phyloP scores from a whole-genome alignment of 805 yeast species.

The Nakazawaea wickerhamii region DNA sequence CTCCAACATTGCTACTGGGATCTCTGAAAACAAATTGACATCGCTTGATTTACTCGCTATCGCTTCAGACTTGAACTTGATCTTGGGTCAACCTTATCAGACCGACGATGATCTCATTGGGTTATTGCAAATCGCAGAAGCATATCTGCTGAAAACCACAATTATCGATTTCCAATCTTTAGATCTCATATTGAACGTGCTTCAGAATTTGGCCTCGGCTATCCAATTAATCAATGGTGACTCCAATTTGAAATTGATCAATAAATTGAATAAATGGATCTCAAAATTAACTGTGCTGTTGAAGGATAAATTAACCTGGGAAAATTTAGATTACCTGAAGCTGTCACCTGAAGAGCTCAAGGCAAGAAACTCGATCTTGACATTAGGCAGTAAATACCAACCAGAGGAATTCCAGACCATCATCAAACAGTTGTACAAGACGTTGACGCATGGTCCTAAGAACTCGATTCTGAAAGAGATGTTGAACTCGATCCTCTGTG shows the following conservation, averaged over 20 bases:
- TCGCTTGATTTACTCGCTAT: constrained; percentile 31
- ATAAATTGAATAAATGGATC: constrained; percentile 5
- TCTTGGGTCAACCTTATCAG: constrained; percentile 30
- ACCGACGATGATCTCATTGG: constrained; percentile 26
- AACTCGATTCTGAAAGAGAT: constrained; percentile 48
- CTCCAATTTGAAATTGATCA: constrained; percentile 3
- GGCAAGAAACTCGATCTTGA: constrained; percentile 37
- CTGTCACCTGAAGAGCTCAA: constrained; percentile 33
- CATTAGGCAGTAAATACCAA: constrained; percentile 28
- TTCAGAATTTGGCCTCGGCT: constrained; percentile 29
- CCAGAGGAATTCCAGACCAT: constrained; percentile 26
- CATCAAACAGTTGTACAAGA: constrained; percentile 39
- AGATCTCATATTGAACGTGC: constrained; percentile 29
- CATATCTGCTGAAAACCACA: constrained; percentile 21
- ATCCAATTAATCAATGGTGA: constrained; percentile 15
- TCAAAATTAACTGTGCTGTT: constrained; percentile 13
- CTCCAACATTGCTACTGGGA: constrained; percentile 21
- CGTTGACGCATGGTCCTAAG: constrained; percentile 47
- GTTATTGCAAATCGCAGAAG: constrained; percentile 27
- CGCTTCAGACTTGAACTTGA: constrained; percentile 34
- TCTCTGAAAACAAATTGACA: constrained; percentile 19
- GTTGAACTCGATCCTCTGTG: constrained; percentile 36
- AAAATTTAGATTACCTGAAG: constrained; percentile 19
- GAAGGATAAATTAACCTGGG: constrained; percentile 34
- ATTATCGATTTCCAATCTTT: constrained; percentile 29